phyloP scores from a whole-genome alignment of 1,284 basidiomycete genomes.

The Stygiomarasmius scandens region DNA sequence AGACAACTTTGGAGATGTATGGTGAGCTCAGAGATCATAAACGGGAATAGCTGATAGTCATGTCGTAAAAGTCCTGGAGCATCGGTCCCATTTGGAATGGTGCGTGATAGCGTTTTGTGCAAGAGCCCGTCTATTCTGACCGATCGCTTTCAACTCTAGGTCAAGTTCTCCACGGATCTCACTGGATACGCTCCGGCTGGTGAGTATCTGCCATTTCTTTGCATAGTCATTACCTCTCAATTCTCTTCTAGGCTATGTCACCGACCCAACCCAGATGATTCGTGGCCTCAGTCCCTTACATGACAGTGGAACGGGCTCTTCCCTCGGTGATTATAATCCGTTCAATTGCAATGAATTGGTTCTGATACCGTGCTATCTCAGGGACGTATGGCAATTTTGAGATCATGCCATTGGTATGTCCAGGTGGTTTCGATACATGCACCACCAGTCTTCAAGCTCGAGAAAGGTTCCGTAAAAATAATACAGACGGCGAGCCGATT shows the following conservation, averaged over 20 bases:
- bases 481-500: constrained; percentile 53
- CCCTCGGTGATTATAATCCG: constrained; percentile 43
- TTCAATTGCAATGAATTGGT: neutral
- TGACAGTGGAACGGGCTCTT: constrained; percentile 70
- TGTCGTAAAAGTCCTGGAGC: constrained; percentile 61
- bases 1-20: constrained; percentile 71
- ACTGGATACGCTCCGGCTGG: constrained; percentile 74
- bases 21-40: constrained; percentile 35
- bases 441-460: constrained; percentile 56
- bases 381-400: constrained; percentile 73
- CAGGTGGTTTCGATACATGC: constrained; percentile 62
- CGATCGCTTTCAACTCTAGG: constrained; percentile 37
- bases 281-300: constrained; percentile 67
- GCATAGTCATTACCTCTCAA: too few species aligned
- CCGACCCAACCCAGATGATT: constrained; percentile 57
- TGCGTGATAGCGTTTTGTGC: constrained; percentile 26
- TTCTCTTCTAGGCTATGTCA: constrained; percentile 54
- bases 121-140: neutral
- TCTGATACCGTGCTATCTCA: constrained; percentile 21
- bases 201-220: too few species aligned
- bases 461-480: constrained; percentile 59
- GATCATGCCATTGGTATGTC: constrained; percentile 68
- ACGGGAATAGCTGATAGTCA: constrained; percentile 2
- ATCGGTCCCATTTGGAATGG: constrained; percentile 72
- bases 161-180: constrained; percentile 68